Evolutionary conservation across 2,329 filamentous ascomycete species (phyloP), one percentile per base, ranked within the genome.

Genomic region (Ascochyta viciae-villosae): DNA sequence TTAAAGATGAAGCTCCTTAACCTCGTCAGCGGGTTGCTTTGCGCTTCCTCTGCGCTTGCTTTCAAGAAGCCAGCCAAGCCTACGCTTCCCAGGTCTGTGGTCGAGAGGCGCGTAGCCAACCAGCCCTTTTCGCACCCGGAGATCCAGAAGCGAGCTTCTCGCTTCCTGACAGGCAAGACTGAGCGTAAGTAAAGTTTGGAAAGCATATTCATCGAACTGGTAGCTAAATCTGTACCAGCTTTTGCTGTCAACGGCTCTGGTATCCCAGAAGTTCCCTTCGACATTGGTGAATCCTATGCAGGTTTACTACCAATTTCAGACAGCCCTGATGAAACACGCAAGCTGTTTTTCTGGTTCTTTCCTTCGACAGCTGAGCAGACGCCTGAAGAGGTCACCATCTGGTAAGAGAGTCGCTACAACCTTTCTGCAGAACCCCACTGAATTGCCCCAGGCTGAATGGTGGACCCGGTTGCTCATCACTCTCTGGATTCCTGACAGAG

Each of bases 401-500:
- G 76, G 75, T 70, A 59, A 62, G 61, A 23, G 7, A 16, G 9
- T 13, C 19, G 12, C 15, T 15, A 5, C 23, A 10, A 4, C 6
- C 6, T n/a, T 10, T 31, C n/a, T 10, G 1, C 23, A 37, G 12
- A 6, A 24, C 6, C 8, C n/a, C 51, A 22, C 53, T 61, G 16
- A 63, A 27, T 12, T 49, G 5, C 33, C 19, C 13, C 37, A 73
- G 70, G 72, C 66, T 76, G 45, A 76, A 76, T 42, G 74, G 74
- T 26, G 74, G 74, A 8, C 76, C 76, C 6, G 77, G 76, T 3
- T 78, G 77, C 59, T 72, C 66, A 29, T 89, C 87, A 1, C 80
- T 91, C 6, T 82, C 87, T 62, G 89, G 89, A 7, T 78, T 93
- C 1, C 72, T 94, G 9, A 89, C 91, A 46, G 90, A 94, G 65